phyloP scores from a whole-genome alignment of 2,329 filamentous ascomycete species.

The Beauveria varroae region DNA sequence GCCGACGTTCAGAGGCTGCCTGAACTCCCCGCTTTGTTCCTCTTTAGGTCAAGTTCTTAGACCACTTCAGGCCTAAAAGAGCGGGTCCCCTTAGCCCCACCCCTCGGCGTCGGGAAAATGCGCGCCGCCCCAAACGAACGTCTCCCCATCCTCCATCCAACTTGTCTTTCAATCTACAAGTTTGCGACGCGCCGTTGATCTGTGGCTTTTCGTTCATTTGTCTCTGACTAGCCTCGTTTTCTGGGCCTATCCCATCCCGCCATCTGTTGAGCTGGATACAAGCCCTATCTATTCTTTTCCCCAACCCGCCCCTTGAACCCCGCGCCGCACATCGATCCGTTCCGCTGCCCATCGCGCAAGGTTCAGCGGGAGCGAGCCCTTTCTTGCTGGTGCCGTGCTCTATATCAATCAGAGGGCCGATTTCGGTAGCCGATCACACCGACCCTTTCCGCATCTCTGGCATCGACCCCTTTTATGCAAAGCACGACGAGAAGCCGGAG shows the following conservation, averaged over 20 bases:
- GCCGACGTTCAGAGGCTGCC: background rate
- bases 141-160: background rate
- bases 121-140: background rate
- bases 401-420: background rate
- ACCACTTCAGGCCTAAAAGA: background rate
- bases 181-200: background rate
- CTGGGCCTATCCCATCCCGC: too few species aligned
- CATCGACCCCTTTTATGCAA: background rate
- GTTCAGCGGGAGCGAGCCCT: background rate
- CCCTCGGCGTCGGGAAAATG: background rate
- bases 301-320: too few species aligned
- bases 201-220: background rate
- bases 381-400: background rate
- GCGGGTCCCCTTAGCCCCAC: background rate
- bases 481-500: background rate
- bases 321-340: background rate
- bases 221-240: background rate
- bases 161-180: background rate
- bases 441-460: background rate
- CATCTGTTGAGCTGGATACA: too few species aligned
- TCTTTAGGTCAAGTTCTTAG: background rate
- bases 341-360: background rate
- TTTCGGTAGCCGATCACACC: background rate
- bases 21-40: slow-evolving; percentile 6
- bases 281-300: too few species aligned